Percentiles rank a stretch among this genome's conserved stretches.
phyloP scores from a whole-genome alignment of 176 grass and related monocot genomes.

The Hordeum marinum region DNA sequence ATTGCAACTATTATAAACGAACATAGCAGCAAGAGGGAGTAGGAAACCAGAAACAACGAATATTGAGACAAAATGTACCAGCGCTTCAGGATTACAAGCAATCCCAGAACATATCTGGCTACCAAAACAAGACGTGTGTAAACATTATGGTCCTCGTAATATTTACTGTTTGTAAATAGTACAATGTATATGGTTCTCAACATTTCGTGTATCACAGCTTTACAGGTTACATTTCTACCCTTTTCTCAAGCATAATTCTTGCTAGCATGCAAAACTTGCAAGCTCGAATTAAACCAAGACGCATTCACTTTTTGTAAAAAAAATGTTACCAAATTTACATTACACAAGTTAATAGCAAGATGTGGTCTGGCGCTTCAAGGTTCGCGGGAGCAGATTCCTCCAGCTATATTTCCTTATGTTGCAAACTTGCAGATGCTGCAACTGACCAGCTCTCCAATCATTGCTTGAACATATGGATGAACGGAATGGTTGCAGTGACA shows the following conservation, averaged over 20 bases:
- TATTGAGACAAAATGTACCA: background rate
- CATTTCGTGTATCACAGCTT: slow-evolving; percentile 20
- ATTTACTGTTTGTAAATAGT: slow-evolving; percentile 30
- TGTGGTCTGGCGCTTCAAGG: background rate
- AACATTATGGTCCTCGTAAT: background rate
- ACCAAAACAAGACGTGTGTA: background rate
- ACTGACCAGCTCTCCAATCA: slow-evolving; percentile 24
- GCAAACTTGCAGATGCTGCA: slow-evolving; percentile 18
- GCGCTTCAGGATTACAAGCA: background rate
- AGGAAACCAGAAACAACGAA: background rate
- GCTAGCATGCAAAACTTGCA: slow-evolving; percentile 19
- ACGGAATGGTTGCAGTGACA: slow-evolving; percentile 11
- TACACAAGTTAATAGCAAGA: background rate
- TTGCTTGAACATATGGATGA: slow-evolving; percentile 27
- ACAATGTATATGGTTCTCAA: slow-evolving; percentile 16
- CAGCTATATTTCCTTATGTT: slow-evolving; percentile 1
- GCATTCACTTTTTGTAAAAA: slow-evolving; percentile 13
- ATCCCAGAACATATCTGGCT: background rate
- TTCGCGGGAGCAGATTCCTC: background rate
- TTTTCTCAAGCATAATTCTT: background rate
- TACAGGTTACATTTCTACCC: slow-evolving; percentile 41
- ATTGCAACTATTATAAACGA: background rate
- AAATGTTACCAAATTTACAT: slow-evolving; percentile 24
- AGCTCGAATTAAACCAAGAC: slow-evolving; percentile 1
- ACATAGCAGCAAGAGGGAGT: background rate